Evolutionary conservation across 2,329 filamentous ascomycete genomes (phyloP).

Genomic region (Drechslera avenae): DNA sequence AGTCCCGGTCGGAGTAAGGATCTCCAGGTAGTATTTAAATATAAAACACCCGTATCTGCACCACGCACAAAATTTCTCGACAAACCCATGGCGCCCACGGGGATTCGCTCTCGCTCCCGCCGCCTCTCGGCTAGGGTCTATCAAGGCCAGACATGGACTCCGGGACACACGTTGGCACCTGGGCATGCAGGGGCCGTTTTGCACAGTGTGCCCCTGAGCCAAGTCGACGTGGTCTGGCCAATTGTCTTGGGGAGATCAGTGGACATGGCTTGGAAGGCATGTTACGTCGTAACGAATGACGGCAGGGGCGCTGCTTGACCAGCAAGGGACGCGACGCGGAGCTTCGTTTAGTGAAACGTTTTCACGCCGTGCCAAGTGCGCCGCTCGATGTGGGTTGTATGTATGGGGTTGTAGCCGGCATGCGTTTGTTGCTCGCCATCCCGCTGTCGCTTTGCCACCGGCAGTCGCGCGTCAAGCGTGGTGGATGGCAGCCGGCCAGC

Average conservation of each 20-base stretch:
- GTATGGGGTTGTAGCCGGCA: conserved; percentile 10
- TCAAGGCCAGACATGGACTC: conserved; percentile 19
- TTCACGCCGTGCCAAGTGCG: conserved; percentile 21
- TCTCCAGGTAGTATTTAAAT: conserved; percentile 18
- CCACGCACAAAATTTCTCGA: conserved; percentile 24
- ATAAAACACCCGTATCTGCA: conserved; percentile 20
- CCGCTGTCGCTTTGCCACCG: not conserved
- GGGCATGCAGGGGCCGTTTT: conserved; percentile 27
- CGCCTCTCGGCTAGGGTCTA: not conserved
- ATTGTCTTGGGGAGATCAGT: conserved; percentile 19
- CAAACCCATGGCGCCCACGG: conserved; percentile 24
- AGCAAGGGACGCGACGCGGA: conserved; percentile 25
- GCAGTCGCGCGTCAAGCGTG: not conserved
- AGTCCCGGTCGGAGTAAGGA: conserved; percentile 8
- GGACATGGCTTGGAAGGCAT: conserved; percentile 16
- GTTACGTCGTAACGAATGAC: conserved; percentile 20
- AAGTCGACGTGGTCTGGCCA: conserved; percentile 28
- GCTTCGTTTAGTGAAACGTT: conserved; percentile 36
- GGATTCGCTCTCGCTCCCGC: conserved; percentile 23
- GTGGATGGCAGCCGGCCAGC: too few species aligned
- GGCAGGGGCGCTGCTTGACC: conserved; percentile 21
- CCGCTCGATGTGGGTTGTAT: conserved; percentile 1
- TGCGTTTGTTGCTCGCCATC: not conserved
- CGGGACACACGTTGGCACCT: conserved; percentile 11
- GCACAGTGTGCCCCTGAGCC: conserved; percentile 32